Evolutionary conservation across 192 early-diverging fungal genomes (phyloP).

Genomic region (Entomortierella beljakovae): DNA sequence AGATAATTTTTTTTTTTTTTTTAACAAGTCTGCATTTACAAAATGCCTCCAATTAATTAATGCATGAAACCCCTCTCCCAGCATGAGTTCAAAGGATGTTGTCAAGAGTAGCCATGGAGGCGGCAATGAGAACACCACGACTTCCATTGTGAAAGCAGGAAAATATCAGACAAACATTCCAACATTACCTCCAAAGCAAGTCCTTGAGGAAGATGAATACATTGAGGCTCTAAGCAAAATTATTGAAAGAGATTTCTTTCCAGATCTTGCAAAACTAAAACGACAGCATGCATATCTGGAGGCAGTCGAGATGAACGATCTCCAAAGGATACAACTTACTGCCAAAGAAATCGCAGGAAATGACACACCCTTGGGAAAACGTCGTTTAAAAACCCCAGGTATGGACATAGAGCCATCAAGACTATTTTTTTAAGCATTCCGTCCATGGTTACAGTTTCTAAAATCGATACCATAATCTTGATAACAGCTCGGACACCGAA

Average conservation of each 20-base stretch:
- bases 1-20: background rate
- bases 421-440: too few species aligned
- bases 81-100: background rate
- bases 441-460: background rate
- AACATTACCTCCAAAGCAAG: constrained; percentile 29
- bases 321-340: constrained; percentile 37
- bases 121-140: background rate
- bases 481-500: constrained; percentile 31
- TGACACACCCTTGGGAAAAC: constrained; percentile 38
- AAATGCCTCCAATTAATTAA: too few species aligned
- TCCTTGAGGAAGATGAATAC: constrained; percentile 86
- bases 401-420: background rate
- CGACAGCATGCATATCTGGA: constrained; percentile 61
- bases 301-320: constrained; percentile 49
- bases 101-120: background rate
- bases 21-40: background rate
- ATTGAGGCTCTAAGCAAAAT: constrained; percentile 78
- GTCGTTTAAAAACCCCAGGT: constrained; percentile 53
- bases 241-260: constrained; percentile 89
- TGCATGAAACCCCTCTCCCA: too few species aligned
- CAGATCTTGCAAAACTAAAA: constrained; percentile 71
- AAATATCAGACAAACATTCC: constrained; percentile 46
- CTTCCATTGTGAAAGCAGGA: constrained; percentile 6
- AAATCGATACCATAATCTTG: too few species aligned
- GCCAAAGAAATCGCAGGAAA: constrained; percentile 49